These are phyloP conservation scores for Fraxinus greggii DNA, from an alignment of 305 asterid genomes.

Conservation along the genomic window DNA sequence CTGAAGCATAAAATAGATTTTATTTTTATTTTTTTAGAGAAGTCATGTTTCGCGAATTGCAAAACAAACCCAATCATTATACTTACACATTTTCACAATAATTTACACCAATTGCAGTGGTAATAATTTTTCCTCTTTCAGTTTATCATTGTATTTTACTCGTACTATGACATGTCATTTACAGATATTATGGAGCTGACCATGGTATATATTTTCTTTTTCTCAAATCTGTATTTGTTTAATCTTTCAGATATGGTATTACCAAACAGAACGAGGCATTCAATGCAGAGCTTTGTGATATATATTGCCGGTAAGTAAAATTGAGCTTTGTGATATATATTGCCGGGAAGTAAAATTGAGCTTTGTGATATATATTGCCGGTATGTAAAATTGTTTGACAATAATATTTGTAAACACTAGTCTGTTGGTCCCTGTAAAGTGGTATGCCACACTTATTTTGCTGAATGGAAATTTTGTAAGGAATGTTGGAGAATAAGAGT, in stretches of 20 bases:
- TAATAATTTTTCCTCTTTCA: neutral
- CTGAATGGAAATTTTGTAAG: neutral
- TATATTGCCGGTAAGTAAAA: slow-evolving; percentile 73
- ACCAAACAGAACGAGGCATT: slow-evolving; percentile 89
- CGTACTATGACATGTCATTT: neutral
- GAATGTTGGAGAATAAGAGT: neutral
- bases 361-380: slow-evolving; percentile 87
- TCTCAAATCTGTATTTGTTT: slow-evolving; percentile 18
- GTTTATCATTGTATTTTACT: neutral
- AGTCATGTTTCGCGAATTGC: neutral
- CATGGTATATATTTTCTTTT: neutral
- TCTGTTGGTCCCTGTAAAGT: slow-evolving; percentile 16
- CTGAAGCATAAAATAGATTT: neutral
- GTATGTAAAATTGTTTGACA: slow-evolving; percentile 37
- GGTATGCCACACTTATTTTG: neutral
- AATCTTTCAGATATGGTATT: slow-evolving; percentile 75
- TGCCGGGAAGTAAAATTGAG: slow-evolving; percentile 70
- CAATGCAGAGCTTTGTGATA: slow-evolving; percentile 88
- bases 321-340: slow-evolving; percentile 79
- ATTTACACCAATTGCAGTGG: neutral
- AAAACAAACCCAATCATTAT: neutral
- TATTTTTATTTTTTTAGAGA: neutral
- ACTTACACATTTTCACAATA: neutral
- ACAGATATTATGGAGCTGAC: neutral
- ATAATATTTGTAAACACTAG: slow-evolving; percentile 6